Base-by-base conservation (phyloP, 805 yeast genomes). In the Metschnikowia corniflorae region DNA sequence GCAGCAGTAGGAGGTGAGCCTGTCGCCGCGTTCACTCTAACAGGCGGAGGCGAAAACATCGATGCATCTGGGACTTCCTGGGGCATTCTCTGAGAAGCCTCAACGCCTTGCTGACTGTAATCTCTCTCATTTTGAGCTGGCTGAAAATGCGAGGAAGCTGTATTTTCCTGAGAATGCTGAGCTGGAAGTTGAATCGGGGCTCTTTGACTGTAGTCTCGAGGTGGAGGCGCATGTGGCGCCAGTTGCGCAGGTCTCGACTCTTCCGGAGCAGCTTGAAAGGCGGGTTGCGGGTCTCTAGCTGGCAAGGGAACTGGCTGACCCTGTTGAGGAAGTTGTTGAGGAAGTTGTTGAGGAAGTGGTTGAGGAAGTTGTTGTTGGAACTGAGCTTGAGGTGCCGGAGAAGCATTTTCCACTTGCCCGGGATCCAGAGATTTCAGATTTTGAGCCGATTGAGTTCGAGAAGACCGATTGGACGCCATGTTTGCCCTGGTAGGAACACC, bases 21-120 rank as follows among this genome's bases (percentile, higher is more conserved):
- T 3, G 28, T 31, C 6, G 38, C 16, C 7, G 18, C 16, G 9
- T 21, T n/a, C 24, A 3, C 5, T 10, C 24, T 10, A 21, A 63
- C 42, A 2, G 71, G 71, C 3, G 73, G 73, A 5, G 73, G 70
- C 0, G 70, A 62, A 46, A 69, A 63, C 24, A 55, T 43, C 6
- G 56, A 46, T 2, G 68, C 60, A 35, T 67, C 71, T 1, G 66
- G 65, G 4, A 58, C 48, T n/a, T n/a, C n/a, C n/a, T n/a, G n/a
- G n/a, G n/a, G n/a, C n/a, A n/a, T n/a, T n/a, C n/a, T n/a, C n/a
- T n/a, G n/a, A n/a, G n/a, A n/a, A n/a, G n/a, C n/a, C n/a, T n/a
- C n/a, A n/a, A n/a, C n/a, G n/a, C n/a, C n/a, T n/a, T n/a, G n/a
- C n/a, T n/a, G n/a, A n/a, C n/a, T n/a, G n/a, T n/a, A n/a, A n/a